phyloP scores from a whole-genome alignment of 169 alveolate species.

The Cryptosporidium felis region DNA sequence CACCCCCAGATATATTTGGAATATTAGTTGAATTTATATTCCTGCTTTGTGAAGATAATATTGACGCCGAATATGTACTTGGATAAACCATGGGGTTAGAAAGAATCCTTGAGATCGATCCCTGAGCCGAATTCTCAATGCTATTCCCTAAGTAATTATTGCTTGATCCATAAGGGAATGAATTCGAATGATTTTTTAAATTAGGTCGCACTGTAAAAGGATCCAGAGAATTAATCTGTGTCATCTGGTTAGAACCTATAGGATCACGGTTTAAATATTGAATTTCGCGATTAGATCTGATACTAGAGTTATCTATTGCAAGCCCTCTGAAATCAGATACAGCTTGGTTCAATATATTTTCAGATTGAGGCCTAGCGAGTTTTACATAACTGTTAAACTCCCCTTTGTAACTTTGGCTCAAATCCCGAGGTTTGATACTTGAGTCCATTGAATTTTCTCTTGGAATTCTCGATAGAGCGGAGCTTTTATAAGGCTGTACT shows the following conservation, averaged over 20 bases:
- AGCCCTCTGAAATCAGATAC: not conserved
- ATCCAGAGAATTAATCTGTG: constrained; percentile 9
- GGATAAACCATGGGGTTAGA: constrained; percentile 11
- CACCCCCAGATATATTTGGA: too few species aligned
- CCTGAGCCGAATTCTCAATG: not conserved
- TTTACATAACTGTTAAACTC: not conserved
- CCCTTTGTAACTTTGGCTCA: not conserved
- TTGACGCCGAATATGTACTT: constrained; percentile 22
- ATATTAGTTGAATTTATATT: not conserved
- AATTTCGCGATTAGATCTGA: not conserved
- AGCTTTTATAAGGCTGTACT: not conserved
- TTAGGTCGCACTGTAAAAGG: constrained; percentile 7
- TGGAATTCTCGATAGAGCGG: not conserved
- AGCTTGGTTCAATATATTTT: not conserved
- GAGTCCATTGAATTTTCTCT: not conserved
- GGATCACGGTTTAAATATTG: too few species aligned
- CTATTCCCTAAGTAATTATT: not conserved
- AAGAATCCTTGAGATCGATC: not conserved
- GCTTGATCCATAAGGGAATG: not conserved
- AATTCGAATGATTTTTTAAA: not conserved
- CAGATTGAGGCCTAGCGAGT: constrained; percentile 57
- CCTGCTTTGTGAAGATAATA: not conserved
- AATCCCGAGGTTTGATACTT: not conserved
- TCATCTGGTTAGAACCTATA: not conserved
- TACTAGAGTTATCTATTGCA: not conserved